Percentiles rank a stretch among this genome's conserved stretches.
Evolutionary conservation across 768 basidiomycete genomes (phyloP).

Genomic region (Termitomyces sp.): DNA sequence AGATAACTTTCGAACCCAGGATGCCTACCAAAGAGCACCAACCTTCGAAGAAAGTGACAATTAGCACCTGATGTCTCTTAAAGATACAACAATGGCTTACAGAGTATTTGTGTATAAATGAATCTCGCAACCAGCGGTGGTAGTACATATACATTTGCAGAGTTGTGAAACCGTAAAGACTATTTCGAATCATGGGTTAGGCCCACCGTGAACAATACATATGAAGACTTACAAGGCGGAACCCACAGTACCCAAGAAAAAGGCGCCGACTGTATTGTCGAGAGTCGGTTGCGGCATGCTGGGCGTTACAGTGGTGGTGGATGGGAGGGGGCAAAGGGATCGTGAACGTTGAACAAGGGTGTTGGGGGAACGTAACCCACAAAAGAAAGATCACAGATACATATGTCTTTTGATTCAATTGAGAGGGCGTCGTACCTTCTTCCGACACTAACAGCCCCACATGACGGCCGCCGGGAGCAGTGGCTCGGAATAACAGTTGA

Average conservation of each 20-base stretch:
- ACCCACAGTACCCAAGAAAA: constrained; percentile 31
- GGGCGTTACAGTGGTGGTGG: constrained; percentile 11
- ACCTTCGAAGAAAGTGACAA: constrained; percentile 21
- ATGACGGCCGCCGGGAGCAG: neutral
- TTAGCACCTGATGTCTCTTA: neutral
- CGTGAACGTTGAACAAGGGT: neutral
- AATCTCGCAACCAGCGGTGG: constrained; percentile 34
- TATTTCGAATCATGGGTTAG: constrained; percentile 10
- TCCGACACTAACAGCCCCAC: neutral
- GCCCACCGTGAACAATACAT: neutral
- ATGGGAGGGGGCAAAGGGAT: neutral
- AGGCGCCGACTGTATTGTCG: constrained; percentile 38
- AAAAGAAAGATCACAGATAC: neutral
- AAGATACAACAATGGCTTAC: constrained; percentile 20
- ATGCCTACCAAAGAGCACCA: constrained; percentile 29
- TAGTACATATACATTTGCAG: constrained; percentile 40
- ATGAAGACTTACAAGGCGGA: constrained; percentile 29
- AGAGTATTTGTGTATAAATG: constrained; percentile 31
- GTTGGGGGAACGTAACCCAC: neutral
- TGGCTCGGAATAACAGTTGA: neutral
- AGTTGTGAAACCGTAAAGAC: constrained; percentile 37
- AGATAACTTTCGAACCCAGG: neutral
- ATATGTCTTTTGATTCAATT: constrained; percentile 7
- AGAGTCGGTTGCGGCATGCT: constrained; percentile 29
- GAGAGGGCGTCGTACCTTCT: constrained; percentile 7